These are phyloP conservation scores for Chlorencoelia australis DNA, from an alignment of 2,329 filamentous ascomycete genomes.

Conservation along the genomic window DNA sequence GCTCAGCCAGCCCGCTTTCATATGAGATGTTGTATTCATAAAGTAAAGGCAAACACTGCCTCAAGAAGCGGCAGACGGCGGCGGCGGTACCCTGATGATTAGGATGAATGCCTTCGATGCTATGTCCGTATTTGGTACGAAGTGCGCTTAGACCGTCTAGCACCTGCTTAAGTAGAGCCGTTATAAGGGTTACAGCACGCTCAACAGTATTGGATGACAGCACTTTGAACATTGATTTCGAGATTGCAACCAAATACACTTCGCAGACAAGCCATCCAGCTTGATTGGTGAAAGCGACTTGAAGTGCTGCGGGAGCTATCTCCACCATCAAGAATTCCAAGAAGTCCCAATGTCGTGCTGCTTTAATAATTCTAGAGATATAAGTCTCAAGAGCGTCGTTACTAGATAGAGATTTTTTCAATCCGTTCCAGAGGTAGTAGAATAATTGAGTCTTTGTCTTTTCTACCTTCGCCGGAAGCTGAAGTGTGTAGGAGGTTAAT, in stretches of 20 bases:
- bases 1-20: not conserved
- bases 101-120: conserved; percentile 7
- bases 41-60: conserved; percentile 11
- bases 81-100: conserved; percentile 13
- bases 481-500: conserved; percentile 20
- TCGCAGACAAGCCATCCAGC: conserved; percentile 18
- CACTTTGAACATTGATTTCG: conserved; percentile 1
- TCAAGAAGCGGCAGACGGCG: conserved; percentile 18
- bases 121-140: conserved; percentile 1
- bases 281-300: conserved; percentile 16
- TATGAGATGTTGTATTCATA: not conserved
- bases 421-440: conserved; percentile 23
- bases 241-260: conserved; percentile 17
- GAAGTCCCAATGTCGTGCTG: conserved; percentile 17
- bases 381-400: conserved; percentile 9
- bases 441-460: conserved; percentile 18
- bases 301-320: conserved; percentile 19
- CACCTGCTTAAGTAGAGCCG: conserved; percentile 17
- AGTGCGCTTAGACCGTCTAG: conserved; percentile 12
- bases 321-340: conserved; percentile 20
- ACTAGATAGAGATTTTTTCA: conserved; percentile 17
- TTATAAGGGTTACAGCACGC: conserved; percentile 9
- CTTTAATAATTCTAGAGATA: conserved; percentile 12
- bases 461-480: conserved; percentile 13
- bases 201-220: conserved; percentile 7